phyloP scores from a whole-genome alignment of 331 rosid species.

The Ulmus americana region DNA sequence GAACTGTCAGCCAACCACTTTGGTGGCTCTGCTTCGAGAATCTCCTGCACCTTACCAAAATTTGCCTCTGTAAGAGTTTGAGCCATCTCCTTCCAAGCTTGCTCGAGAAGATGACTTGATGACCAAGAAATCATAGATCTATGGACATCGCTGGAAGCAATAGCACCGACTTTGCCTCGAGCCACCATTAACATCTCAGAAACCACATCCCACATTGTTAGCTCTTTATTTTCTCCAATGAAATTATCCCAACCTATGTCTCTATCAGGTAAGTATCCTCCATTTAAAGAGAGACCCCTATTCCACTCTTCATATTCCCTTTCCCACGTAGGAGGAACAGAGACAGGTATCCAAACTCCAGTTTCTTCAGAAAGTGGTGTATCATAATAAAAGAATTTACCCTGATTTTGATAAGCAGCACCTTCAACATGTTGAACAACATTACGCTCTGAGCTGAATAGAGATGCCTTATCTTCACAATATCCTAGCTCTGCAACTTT shows the following conservation, averaged over 20 bases:
- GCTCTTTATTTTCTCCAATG: constrained; percentile 10
- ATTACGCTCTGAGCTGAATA: neutral
- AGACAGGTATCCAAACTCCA: constrained; percentile 18
- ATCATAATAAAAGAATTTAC: constrained; percentile 10
- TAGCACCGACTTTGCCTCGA: constrained; percentile 5
- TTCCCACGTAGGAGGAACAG: constrained; percentile 9
- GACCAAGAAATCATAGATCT: constrained; percentile 14
- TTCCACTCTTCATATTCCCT: constrained; percentile 11
- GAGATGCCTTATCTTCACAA: constrained; percentile 1
- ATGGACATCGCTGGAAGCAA: constrained; percentile 16
- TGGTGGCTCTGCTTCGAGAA: constrained; percentile 20
- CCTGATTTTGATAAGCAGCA: constrained; percentile 3
- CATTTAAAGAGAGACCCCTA: constrained; percentile 1
- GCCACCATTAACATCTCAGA: constrained; percentile 19
- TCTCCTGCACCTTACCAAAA: constrained; percentile 20
- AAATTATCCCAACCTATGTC: constrained; percentile 16
- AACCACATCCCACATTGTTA: constrained; percentile 26
- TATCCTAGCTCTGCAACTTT: neutral
- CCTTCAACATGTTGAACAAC: neutral
- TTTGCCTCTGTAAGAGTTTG: constrained; percentile 19
- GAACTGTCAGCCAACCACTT: constrained; percentile 22
- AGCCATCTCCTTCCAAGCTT: constrained; percentile 24
- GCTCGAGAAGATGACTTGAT: constrained; percentile 15
- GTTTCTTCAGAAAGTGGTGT: constrained; percentile 24
- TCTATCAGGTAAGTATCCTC: constrained; percentile 13